Base-by-base conservation (phyloP, 2,329 filamentous ascomycete genomes). In the Fusarium continuum region DNA sequence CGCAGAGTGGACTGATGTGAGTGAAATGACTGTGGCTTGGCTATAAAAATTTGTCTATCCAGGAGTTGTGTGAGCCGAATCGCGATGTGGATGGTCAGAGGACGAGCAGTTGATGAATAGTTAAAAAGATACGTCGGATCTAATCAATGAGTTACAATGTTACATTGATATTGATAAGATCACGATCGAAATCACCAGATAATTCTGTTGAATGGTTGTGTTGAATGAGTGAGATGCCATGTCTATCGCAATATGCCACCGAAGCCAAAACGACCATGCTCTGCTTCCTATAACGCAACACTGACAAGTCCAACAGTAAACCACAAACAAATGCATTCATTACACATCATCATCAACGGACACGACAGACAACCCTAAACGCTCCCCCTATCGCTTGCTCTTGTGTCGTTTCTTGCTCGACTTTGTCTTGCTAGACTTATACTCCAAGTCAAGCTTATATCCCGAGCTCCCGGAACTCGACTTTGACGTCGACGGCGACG, bases 381-480 rank as follows among this genome's bases (percentile, higher is more conserved):
- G n/a, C n/a, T n/a, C 38, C 38, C 10, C 11, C 25, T 54, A 61
- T 20, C 67, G 60, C 45, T 70, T 72, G 7, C 58, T 61, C 54
- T 71, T 73, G 54, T 66, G 64, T 9, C 67, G 55, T 45, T 68
- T 73, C 61, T 74, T 72, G 48, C 64, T 62, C 10, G 67, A 63
- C 62, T 71, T 69, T 35, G 63, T 41, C 57, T 70, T 71, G 55
- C 61, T 72, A 28, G 70, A 65, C 22, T 69, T 61, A 41, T 73
- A 71, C 29, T 76, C 73, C 34, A 75, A 41, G 35, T 70, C 72
- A 23, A 72, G 65, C 23, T 65, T 70, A 53, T 74, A 75, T 31
- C 65, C 56, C 29, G 66, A 64, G 23, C 56, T 58, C 23, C 55
- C 41, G 39, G 68, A 69, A 47, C 67, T 61, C 34, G 61, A 62